A percentile compares a stretch with the other conserved stretches of the same genome.
Evolutionary conservation across 768 basidiomycete genomes (phyloP).

Genomic region (Lentinula detonsa): DNA sequence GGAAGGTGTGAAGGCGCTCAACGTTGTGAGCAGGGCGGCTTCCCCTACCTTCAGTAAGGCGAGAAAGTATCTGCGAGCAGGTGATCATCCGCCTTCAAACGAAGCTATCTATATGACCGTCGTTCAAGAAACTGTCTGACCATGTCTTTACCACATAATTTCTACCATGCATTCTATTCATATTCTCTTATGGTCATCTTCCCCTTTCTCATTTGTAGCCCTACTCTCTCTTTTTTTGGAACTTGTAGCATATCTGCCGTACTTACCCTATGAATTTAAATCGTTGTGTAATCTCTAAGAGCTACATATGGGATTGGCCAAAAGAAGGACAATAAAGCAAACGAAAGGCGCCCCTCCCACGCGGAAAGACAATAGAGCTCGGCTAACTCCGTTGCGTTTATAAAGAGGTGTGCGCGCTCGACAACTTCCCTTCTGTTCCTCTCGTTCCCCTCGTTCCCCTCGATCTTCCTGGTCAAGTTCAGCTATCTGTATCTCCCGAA

Average conservation of each 20-base stretch:
- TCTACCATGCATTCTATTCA: background rate
- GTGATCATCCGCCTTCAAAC: constrained; percentile 10
- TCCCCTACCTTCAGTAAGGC: background rate
- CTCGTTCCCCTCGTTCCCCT: background rate
- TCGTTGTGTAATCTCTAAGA: background rate
- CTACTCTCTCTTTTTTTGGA: background rate
- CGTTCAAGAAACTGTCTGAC: constrained; percentile 31
- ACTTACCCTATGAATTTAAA: background rate
- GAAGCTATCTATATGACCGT: constrained; percentile 40
- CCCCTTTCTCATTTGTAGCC: background rate
- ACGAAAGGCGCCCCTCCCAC: background rate
- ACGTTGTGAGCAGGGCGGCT: background rate
- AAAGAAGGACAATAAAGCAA: constrained; percentile 1
- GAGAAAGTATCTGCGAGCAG: constrained; percentile 19
- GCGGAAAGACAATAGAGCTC: constrained; percentile 1
- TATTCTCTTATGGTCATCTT: background rate
- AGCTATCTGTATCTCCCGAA: background rate
- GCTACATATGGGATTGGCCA: too few relatives aligned
- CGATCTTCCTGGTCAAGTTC: background rate
- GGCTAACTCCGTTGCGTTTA: background rate
- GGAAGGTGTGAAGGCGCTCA: constrained; percentile 5
- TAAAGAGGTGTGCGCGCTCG: background rate
- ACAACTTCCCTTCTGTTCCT: background rate
- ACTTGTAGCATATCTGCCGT: background rate
- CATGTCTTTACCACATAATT: background rate